Conservation (phyloP, 306 rosid species). For the Lablab purpureus region DNA sequence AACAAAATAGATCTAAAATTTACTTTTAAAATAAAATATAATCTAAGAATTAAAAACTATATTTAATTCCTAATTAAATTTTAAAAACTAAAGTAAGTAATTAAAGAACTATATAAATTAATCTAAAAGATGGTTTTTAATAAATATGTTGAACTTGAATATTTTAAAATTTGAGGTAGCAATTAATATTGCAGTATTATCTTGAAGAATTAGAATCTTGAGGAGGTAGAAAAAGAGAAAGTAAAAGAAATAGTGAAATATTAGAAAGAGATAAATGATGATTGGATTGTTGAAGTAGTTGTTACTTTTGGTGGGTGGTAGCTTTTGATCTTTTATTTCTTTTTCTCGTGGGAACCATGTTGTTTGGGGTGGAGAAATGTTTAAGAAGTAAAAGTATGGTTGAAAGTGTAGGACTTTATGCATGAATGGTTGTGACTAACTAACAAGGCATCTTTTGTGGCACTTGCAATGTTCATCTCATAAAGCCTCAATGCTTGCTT, state of each 20-base stretch:
- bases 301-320: not conserved
- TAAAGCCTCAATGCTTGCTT: conserved; percentile 25
- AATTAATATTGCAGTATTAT: not conserved
- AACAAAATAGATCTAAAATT: too few species aligned
- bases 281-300: conserved; percentile 9
- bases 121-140: not conserved
- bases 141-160: not conserved
- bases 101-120: not conserved
- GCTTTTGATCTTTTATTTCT: not conserved
- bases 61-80: too few species aligned
- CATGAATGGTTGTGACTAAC: conserved; percentile 46
- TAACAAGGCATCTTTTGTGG: conserved; percentile 50
- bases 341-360: conserved; percentile 1
- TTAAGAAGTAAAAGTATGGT: conserved; percentile 1
- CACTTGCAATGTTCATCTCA: conserved; percentile 36
- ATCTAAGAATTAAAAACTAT: too few species aligned
- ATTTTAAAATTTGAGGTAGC: not conserved
- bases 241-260: not conserved
- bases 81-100: not conserved
- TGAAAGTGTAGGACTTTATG: conserved; percentile 28
- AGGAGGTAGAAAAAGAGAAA: not conserved
- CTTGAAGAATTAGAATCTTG: not conserved
- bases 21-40: too few species aligned
- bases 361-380: conserved; percentile 19
- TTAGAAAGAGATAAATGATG: not conserved